Conservation (phyloP, 495 filamentous ascomycete species). For the Hypoxylon trugodes region DNA sequence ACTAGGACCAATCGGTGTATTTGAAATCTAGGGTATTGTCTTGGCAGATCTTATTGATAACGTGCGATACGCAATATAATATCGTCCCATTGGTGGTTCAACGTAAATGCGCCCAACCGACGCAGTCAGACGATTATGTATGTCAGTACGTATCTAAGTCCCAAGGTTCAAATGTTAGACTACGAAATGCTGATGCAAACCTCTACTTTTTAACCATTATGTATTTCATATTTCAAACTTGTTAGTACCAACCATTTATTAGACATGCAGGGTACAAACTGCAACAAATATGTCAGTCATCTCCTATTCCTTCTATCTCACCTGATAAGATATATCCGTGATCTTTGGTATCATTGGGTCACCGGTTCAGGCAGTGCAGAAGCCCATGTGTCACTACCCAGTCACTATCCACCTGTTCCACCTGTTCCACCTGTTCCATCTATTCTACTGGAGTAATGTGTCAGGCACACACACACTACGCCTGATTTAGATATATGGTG, state of each 20-base stretch:
- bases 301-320: slow-evolving; percentile 13
- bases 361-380: slow-evolving; percentile 10
- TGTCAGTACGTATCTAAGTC: no score
- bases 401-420: no score
- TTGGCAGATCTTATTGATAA: slow-evolving; percentile 38
- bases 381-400: slow-evolving; percentile 18
- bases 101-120: no score
- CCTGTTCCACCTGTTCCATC: no score
- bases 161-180: no score
- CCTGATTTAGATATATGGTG: slow-evolving; percentile 13
- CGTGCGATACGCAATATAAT: not conserved
- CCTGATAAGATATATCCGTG: slow-evolving; percentile 11
- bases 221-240: no score
- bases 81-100: no score
- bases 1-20: slow-evolving; percentile 13
- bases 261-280: not conserved
- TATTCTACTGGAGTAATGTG: slow-evolving; percentile 20
- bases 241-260: no score
- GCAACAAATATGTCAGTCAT: not conserved
- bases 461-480: slow-evolving; percentile 22
- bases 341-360: slow-evolving; percentile 15
- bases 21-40: slow-evolving; percentile 32
- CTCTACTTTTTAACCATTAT: no score
- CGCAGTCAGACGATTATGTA: no score
- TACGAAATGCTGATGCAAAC: no score